Conservation (phyloP, 495 filamentous ascomycete species). For the Hypoxylon fragiforme region DNA sequence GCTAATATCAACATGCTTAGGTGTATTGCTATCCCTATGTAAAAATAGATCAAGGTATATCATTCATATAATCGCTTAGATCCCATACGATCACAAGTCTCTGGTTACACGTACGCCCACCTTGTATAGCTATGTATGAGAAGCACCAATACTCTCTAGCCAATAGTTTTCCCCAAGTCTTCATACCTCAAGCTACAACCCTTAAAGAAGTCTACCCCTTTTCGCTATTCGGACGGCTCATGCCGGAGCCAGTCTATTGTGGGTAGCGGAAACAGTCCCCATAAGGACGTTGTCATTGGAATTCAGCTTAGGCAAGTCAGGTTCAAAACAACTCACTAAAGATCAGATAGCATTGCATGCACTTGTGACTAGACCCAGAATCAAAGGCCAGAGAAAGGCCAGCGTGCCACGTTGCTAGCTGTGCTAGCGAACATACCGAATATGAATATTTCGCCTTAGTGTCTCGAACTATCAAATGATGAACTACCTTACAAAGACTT, state of each 20-base stretch:
- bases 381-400: slow-evolving; percentile 1
- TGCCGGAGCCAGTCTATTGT: neutral
- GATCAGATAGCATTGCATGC: slow-evolving; percentile 6
- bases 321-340: slow-evolving; percentile 9
- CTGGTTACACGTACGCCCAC: too few relatives aligned
- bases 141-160: too few relatives aligned
- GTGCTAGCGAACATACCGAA: neutral
- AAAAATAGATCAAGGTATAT: too few relatives aligned
- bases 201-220: neutral
- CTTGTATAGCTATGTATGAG: too few relatives aligned
- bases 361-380: slow-evolving; percentile 7
- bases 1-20: too few relatives aligned
- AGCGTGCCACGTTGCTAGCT: slow-evolving; percentile 19
- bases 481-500: neutral
- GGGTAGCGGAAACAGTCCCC: neutral
- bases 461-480: slow-evolving; percentile 4
- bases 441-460: slow-evolving; percentile 15
- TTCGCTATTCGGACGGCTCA: neutral
- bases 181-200: neutral
- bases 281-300: neutral
- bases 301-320: neutral
- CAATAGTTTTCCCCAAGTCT: too few relatives aligned
- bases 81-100: too few relatives aligned
- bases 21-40: too few relatives aligned
- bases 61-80: too few relatives aligned